phyloP scores from a whole-genome alignment of 768 basidiomycete species.

The Paxillus rubicundulus region DNA sequence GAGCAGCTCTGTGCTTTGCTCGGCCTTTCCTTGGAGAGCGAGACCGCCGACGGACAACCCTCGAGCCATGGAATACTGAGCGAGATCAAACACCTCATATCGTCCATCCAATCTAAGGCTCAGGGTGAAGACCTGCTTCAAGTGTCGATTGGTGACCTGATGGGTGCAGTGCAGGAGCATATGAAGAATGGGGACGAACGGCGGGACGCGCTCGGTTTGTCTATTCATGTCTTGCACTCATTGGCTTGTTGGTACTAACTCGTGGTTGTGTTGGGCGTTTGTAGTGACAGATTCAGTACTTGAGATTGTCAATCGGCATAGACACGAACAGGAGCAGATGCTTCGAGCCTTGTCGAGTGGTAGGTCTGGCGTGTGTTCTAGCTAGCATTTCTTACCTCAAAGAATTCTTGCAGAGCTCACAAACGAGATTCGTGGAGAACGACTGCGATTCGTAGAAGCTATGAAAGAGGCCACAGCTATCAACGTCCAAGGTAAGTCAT shows the following conservation, averaged over 20 bases:
- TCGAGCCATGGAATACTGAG: constrained; percentile 30
- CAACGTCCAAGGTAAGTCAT: constrained; percentile 67
- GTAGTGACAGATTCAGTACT: constrained; percentile 58
- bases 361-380: constrained; percentile 24
- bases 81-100: constrained; percentile 36
- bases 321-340: constrained; percentile 69
- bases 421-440: constrained; percentile 81
- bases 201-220: constrained; percentile 39
- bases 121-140: constrained; percentile 31
- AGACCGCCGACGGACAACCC: constrained; percentile 5
- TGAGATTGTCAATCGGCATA: constrained; percentile 63
- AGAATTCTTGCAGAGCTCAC: constrained; percentile 56
- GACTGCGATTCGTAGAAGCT: constrained; percentile 87
- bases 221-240: constrained; percentile 1
- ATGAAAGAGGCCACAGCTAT: constrained; percentile 92
- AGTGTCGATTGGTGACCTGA: constrained; percentile 35
- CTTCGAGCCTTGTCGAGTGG: constrained; percentile 65
- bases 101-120: constrained; percentile 32
- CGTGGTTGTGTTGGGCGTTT: constrained; percentile 3
- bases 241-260: constrained; percentile 3
- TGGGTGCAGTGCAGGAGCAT: constrained; percentile 41
- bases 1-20: constrained; percentile 58
- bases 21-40: constrained; percentile 34
- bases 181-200: constrained; percentile 39
- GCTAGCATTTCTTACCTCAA: background rate